Conservation (phyloP, 202 grass and related monocot species). For the Elaeis oleifera region DNA sequence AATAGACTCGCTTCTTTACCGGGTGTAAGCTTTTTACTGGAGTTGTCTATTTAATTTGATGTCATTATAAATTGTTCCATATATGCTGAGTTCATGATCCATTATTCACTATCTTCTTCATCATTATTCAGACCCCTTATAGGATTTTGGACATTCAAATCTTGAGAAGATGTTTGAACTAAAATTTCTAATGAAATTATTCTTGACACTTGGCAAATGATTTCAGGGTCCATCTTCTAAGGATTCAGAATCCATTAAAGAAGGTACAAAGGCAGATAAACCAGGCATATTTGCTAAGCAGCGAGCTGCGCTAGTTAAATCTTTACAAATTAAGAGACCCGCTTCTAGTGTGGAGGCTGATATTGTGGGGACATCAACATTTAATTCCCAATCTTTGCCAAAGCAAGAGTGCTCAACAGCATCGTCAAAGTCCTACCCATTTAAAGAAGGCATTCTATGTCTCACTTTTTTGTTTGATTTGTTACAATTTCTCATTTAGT, state of each 20-base stretch:
- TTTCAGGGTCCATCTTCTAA: slow-evolving; percentile 79
- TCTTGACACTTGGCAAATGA: background rate
- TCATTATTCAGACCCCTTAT: too few relatives aligned
- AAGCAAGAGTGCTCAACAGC: slow-evolving; percentile 15
- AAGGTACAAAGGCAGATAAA: slow-evolving; percentile 35
- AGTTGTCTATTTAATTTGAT: too few relatives aligned
- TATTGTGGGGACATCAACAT: slow-evolving; percentile 7
- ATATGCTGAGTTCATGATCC: too few relatives aligned
- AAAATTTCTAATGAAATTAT: too few relatives aligned
- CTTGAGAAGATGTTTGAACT: too few relatives aligned
- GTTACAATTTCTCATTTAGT: background rate
- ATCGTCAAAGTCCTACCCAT: slow-evolving; percentile 8
- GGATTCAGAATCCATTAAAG: slow-evolving; percentile 57
- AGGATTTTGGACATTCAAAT: too few relatives aligned
- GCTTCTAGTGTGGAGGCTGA: slow-evolving; percentile 16
- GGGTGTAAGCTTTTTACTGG: slow-evolving; percentile 46
- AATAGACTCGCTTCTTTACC: slow-evolving; percentile 59
- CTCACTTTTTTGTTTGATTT: background rate
- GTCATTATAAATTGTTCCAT: too few relatives aligned
- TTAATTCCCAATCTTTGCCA: slow-evolving; percentile 12
- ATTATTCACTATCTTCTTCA: too few relatives aligned
- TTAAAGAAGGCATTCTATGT: slow-evolving; percentile 15
- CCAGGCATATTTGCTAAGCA: slow-evolving; percentile 19
- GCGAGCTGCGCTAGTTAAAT: slow-evolving; percentile 5
- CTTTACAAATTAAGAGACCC: slow-evolving; percentile 10